Evolutionary conservation across 2,329 filamentous ascomycete genomes (phyloP).

Genomic region (Penicillium occitanis): DNA sequence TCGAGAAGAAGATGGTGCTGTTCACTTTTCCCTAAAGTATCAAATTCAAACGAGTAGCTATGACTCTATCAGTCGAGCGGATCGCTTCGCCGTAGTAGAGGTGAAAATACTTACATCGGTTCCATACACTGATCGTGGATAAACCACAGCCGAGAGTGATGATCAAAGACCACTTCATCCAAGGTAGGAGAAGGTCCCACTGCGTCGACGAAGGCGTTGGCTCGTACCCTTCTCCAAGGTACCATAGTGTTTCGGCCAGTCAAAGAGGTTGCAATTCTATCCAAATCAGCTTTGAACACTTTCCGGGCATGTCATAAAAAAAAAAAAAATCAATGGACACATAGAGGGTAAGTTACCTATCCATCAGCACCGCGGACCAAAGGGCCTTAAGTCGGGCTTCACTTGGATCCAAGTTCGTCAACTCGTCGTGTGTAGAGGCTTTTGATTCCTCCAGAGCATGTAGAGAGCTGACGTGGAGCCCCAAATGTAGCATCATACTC

Average conservation of each 20-base stretch:
- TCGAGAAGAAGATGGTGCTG: not conserved
- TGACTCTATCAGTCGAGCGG: not conserved
- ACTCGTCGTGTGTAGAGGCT: not conserved
- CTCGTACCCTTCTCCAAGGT: constrained; percentile 4
- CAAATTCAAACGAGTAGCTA: not conserved
- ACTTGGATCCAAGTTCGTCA: not conserved
- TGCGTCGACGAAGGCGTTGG: not conserved
- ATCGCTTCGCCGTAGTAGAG: not conserved
- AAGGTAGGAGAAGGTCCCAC: not conserved
- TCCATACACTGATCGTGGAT: not conserved
- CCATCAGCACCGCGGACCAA: not conserved
- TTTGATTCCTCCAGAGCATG: not conserved
- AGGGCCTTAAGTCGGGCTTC: not conserved
- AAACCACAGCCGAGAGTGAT: not conserved
- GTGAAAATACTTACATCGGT: not conserved
- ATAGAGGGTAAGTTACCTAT: not conserved
- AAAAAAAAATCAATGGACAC: not conserved
- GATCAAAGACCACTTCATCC: not conserved
- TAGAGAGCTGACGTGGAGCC: not conserved
- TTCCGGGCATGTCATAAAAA: not conserved
- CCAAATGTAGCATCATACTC: not conserved
- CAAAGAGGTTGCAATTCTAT: not conserved
- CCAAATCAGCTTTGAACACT: not conserved
- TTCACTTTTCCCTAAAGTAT: not conserved
- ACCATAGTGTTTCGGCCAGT: constrained; percentile 3